Percentiles rank a stretch among this genome's conserved stretches.
Conservation (phyloP, 2,329 filamentous ascomycete genomes). For the Trichoderma simmonsii region DNA sequence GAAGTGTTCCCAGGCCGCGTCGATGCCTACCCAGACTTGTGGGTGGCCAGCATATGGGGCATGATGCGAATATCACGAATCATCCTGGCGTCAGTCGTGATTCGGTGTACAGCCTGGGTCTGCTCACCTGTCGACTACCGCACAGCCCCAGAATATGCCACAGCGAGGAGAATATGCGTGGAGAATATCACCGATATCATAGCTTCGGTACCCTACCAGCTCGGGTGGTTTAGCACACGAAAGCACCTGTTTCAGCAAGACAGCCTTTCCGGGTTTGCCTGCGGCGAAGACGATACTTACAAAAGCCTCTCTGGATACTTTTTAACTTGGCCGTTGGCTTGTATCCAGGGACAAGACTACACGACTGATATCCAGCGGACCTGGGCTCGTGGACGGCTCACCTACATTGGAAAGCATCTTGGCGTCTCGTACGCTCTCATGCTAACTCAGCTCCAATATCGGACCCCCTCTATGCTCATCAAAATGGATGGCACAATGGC, state of each 20-base stretch:
- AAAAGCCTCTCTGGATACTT: conserved; percentile 59
- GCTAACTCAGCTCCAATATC: conserved; percentile 54
- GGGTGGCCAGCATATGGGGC: conserved; percentile 58
- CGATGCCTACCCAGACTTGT: conserved; percentile 58
- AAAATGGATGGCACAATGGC: conserved; percentile 47
- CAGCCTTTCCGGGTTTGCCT: conserved; percentile 46
- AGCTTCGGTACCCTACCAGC: conserved; percentile 58
- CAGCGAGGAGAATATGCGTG: conserved; percentile 48
- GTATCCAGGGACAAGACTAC: conserved; percentile 55
- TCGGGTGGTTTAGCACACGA: conserved; percentile 55
- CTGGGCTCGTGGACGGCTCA: conserved; percentile 54
- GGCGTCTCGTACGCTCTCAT: conserved; percentile 58
- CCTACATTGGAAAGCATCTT: conserved; percentile 52
- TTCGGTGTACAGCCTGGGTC: conserved; percentile 60
- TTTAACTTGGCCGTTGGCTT: conserved; percentile 56
- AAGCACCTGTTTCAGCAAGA: conserved; percentile 39
- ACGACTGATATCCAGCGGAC: conserved; percentile 55
- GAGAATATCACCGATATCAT: conserved; percentile 58
- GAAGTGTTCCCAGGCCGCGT: conserved; percentile 60
- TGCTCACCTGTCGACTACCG: conserved; percentile 60
- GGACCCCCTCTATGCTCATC: conserved; percentile 62
- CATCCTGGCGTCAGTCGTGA: conserved; percentile 52
- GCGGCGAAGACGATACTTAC: conserved; percentile 46
- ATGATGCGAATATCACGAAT: conserved; percentile 52
- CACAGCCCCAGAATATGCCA: conserved; percentile 60